Base-by-base conservation (phyloP, 257 asterid genomes). In the Primulina tabacum region DNA sequence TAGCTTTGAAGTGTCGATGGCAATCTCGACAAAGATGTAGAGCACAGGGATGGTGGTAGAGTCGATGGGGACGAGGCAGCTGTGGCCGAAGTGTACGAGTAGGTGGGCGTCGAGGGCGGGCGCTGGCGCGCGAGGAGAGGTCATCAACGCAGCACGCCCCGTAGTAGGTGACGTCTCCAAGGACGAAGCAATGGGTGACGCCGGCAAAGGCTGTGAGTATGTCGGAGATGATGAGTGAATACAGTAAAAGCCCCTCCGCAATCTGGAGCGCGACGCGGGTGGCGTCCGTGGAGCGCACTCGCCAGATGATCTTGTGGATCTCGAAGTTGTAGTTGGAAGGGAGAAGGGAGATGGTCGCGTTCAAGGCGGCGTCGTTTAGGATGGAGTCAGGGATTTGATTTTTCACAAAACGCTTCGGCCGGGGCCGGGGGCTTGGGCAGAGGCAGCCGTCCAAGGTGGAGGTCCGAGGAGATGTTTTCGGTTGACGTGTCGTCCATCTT, bases 141-240 rank as follows among this genome's bases (percentile, higher is more conserved):
- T 90, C 99, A 38, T 93, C 97, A 26, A 93, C 85, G 79, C 97
- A 93, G 71, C 97, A 93, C 4, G 97, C 99, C 67, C 97, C 97
- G 82, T 87, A 93, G n/a, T n/a, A 21, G 60, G 99, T 93, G 68
- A 93, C 97, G 76, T 93, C 99, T 9, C 96, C 97, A 71, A 93
- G 96, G 84, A 93, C 63, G 76, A 89, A 89, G 82, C 96, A 89
- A 71, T 88, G 96, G 0, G 86, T 76, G 69, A 79, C 95, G 57
- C 75, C 81, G 58, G 97, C 92, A 83, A 93, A 93, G 60, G 97
- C 75, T 35, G 86, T 71, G 82, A 93, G 87, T 73, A 93, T 89
- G 70, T 93, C 97, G 81, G 95, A 86, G 82, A 93, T 93, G 81
- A 89, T 76, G 77, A 84, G 86, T 5, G 99, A 86, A 77, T 75